phyloP scores from a whole-genome alignment of 2,329 filamentous ascomycete species.

The Ceratocystis papillata region DNA sequence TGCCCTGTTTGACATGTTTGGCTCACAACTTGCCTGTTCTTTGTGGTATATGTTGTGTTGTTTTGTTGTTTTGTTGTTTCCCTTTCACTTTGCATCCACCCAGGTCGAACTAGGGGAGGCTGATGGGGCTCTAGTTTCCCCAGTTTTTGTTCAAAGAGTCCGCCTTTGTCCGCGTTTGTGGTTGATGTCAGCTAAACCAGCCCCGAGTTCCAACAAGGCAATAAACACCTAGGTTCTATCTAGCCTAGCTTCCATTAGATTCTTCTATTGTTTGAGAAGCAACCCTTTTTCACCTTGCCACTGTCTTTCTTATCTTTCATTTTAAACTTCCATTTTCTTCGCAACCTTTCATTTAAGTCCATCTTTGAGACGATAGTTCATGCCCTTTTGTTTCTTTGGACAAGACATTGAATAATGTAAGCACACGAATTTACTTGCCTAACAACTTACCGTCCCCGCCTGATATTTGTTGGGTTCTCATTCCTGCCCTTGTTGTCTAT shows the following conservation, averaged over 20 bases:
- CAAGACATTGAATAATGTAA: slow-evolving; percentile 9
- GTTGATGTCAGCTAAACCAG: not conserved
- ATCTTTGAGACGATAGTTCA: not conserved
- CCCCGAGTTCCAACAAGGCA: not conserved
- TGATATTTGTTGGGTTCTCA: slow-evolving; percentile 8
- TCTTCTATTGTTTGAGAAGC: not conserved
- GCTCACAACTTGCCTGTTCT: slow-evolving; percentile 11
- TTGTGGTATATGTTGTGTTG: not conserved
- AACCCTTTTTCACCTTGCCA: slow-evolving; percentile 4
- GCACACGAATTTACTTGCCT: slow-evolving; percentile 1
- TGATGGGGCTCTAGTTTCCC: not conserved
- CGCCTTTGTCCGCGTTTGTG: slow-evolving; percentile 1
- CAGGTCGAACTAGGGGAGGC: not conserved
- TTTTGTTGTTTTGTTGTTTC: not conserved
- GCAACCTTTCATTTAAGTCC: slow-evolving; percentile 1
- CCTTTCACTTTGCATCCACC: not conserved
- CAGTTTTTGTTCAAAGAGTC: not conserved
- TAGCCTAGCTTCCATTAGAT: slow-evolving; percentile 7
- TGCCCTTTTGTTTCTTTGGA: not conserved
- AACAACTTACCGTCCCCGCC: not conserved
- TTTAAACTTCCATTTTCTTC: slow-evolving; percentile 2
- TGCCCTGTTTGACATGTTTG: slow-evolving; percentile 10
- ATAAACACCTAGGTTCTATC: not conserved
- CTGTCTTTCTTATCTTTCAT: slow-evolving; percentile 10
- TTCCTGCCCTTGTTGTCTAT: not conserved